These are phyloP conservation scores for Shiraia bambusicola DNA, from an alignment of 2,329 filamentous ascomycete species.

Conservation along the genomic window DNA sequence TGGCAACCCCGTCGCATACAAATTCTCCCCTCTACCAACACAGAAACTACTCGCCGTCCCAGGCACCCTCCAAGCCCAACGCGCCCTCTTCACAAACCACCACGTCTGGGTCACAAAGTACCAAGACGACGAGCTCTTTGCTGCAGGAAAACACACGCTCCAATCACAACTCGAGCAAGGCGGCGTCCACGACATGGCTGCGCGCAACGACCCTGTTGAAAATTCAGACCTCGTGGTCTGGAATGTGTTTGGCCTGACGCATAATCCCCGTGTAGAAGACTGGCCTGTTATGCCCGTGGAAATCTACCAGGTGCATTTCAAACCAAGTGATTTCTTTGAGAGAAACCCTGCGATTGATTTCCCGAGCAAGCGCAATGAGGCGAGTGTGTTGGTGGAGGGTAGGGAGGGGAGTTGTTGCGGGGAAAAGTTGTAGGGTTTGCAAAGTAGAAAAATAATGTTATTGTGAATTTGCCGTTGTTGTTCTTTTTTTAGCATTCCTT, in stretches of 20 bases:
- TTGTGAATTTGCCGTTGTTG: no score
- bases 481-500: no score
- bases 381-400: slow-evolving; percentile 29
- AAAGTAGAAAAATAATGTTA: no score
- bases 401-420: slow-evolving; percentile 26
- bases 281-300: slow-evolving; percentile 56
- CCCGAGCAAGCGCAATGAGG: slow-evolving; percentile 41
- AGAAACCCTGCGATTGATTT: slow-evolving; percentile 57
- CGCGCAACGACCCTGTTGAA: slow-evolving; percentile 45
- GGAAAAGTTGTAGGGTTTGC: slow-evolving; percentile 23
- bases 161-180: slow-evolving; percentile 48
- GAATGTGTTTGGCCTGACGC: slow-evolving; percentile 54
- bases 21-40: slow-evolving; percentile 50
- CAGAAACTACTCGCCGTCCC: slow-evolving; percentile 54
- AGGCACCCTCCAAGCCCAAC: slow-evolving; percentile 48
- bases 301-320: slow-evolving; percentile 51
- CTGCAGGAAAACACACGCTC: slow-evolving; percentile 52
- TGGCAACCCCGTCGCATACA: slow-evolving; percentile 52
- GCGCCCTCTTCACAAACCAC: slow-evolving; percentile 53
- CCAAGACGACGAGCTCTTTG: slow-evolving; percentile 54
- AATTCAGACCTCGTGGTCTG: slow-evolving; percentile 54
- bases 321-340: slow-evolving; percentile 57
- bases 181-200: slow-evolving; percentile 49
- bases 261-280: slow-evolving; percentile 54
- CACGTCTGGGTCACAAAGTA: slow-evolving; percentile 59